A percentile compares a stretch with the other conserved stretches of the same genome.
Evolutionary conservation across 441 rosid genomes (phyloP).

Genomic region (Gossypium lobatum): DNA sequence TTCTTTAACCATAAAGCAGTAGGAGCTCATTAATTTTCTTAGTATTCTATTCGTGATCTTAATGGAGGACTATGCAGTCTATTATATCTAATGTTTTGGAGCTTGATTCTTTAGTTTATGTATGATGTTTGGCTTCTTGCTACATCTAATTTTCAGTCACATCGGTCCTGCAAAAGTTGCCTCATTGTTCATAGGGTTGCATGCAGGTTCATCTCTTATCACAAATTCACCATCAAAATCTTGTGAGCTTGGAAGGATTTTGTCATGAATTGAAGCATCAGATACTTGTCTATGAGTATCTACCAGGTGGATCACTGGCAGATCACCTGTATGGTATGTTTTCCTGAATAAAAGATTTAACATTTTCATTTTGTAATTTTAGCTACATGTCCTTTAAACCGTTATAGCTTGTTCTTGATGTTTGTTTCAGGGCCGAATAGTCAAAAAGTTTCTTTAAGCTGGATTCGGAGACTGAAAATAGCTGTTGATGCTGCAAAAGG

Average conservation of each 20-base stretch:
- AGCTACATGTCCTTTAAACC: not conserved
- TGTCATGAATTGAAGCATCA: conserved; percentile 77
- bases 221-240: conserved; percentile 77
- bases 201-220: conserved; percentile 76
- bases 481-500: conserved; percentile 96
- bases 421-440: conserved; percentile 46
- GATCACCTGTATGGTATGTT: conserved; percentile 75
- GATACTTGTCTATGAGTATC: conserved; percentile 82
- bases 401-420: not conserved
- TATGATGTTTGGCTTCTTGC: not conserved
- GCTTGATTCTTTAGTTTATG: not conserved
- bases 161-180: not conserved
- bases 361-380: not conserved
- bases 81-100: not conserved
- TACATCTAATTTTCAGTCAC: not conserved
- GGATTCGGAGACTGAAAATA: conserved; percentile 85
- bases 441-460: conserved; percentile 55
- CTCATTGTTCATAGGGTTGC: not conserved
- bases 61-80: not conserved
- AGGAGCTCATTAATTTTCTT: not conserved
- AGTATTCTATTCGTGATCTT: not conserved
- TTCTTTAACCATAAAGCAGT: not conserved
- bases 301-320: conserved; percentile 80
- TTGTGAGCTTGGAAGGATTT: conserved; percentile 81
- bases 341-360: not conserved